Evolutionary conservation across 192 early-diverging fungal genomes (phyloP).

Genomic region (Haplosporangium gracile): DNA sequence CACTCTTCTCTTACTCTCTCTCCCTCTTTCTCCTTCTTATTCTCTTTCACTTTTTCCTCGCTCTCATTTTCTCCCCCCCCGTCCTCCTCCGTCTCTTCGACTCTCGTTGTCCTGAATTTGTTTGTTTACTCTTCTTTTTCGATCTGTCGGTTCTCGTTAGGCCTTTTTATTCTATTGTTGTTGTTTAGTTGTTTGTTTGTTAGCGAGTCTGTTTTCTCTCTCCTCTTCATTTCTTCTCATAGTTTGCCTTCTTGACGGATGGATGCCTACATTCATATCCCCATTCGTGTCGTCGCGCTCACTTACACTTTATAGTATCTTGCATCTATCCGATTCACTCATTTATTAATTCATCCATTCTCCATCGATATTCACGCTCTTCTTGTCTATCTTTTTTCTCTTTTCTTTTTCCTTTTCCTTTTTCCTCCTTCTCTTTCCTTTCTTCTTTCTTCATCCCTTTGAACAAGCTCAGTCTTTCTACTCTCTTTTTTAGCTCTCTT

Average conservation of each 20-base stretch:
- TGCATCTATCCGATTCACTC: not conserved
- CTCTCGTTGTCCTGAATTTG: conserved; percentile 4
- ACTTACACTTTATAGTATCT: not conserved
- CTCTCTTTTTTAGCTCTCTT: not conserved
- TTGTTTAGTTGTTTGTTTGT: not conserved
- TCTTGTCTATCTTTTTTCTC: not conserved
- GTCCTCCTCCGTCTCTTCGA: not conserved
- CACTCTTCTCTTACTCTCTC: not conserved
- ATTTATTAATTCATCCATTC: not conserved
- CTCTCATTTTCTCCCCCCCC: not conserved
- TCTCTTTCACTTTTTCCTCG: not conserved
- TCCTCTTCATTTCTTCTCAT: not conserved
- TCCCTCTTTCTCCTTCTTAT: not conserved
- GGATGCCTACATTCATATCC: not conserved
- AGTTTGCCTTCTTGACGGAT: not conserved
- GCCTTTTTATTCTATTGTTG: not conserved
- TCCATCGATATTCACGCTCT: not conserved
- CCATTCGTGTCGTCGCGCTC: not conserved
- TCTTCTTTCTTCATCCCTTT: not conserved
- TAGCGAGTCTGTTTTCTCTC: not conserved
- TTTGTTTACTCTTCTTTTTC: not conserved
- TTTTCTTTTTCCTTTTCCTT: not conserved
- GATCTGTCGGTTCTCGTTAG: conserved; percentile 1
- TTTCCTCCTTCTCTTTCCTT: not conserved
- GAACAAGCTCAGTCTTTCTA: not conserved